These are phyloP conservation scores for Aspergillus biplanus DNA, from an alignment of 495 filamentous ascomycete species.

Conservation along the genomic window DNA sequence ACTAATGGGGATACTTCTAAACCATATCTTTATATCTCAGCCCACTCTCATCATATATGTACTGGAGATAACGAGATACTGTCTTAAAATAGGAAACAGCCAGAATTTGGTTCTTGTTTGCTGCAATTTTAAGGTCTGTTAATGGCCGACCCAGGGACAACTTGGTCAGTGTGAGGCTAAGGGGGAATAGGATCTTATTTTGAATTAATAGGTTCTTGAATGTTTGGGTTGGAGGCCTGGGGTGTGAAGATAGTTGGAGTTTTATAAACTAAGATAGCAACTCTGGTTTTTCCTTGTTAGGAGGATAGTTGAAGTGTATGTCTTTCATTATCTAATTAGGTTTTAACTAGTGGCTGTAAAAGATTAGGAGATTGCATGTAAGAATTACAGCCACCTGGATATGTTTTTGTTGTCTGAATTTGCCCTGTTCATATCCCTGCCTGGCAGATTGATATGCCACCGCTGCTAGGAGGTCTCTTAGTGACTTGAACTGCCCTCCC, in stretches of 20 bases:
- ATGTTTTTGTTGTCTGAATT: neutral
- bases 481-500: neutral
- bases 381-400: neutral
- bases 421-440: neutral
- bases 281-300: neutral
- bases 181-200: conserved; percentile 30
- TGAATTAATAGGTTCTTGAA: conserved; percentile 24
- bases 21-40: conserved; percentile 34
- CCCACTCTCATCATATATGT: conserved; percentile 32
- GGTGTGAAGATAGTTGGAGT: neutral
- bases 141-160: conserved; percentile 35
- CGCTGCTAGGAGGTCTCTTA: neutral
- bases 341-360: neutral
- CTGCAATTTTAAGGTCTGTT: conserved; percentile 20
- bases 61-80: conserved; percentile 22
- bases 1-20: conserved; percentile 33
- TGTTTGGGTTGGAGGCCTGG: conserved; percentile 7
- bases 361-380: neutral
- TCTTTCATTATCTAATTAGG: neutral
- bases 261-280: neutral
- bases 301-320: neutral
- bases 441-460: neutral
- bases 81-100: conserved; percentile 28
- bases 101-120: conserved; percentile 26
- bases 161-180: conserved; percentile 37